These are phyloP conservation scores for Citrus glauca DNA, from an alignment of 345 rosid genomes.

Conservation along the genomic window DNA sequence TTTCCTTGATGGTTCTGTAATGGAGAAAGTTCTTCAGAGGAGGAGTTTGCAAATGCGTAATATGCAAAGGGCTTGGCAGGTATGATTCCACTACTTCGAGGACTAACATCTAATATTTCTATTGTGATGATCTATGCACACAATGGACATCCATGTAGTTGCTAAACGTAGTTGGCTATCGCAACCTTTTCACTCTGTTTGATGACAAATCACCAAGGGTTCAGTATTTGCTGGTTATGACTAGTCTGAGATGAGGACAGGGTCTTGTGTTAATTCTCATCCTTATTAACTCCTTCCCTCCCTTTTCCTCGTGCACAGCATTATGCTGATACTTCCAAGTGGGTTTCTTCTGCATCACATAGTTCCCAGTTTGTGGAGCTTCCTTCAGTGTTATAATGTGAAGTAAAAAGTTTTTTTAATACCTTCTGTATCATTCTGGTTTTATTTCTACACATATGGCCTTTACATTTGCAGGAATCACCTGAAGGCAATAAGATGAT, in stretches of 20 bases:
- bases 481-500: constrained; percentile 85
- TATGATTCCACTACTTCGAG: constrained; percentile 9
- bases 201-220: background rate
- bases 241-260: too few relatives aligned
- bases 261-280: too few relatives aligned
- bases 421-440: background rate
- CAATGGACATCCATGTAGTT: background rate
- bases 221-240: too few relatives aligned
- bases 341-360: too few relatives aligned
- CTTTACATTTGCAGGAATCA: constrained; percentile 55
- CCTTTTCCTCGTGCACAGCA: too few relatives aligned
- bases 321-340: too few relatives aligned
- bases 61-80: constrained; percentile 96
- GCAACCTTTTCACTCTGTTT: background rate
- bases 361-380: too few relatives aligned
- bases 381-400: background rate
- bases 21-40: constrained; percentile 94
- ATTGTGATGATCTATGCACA: background rate
- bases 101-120: constrained; percentile 3
- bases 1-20: constrained; percentile 75
- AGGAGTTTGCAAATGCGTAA: constrained; percentile 91
- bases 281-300: too few relatives aligned
- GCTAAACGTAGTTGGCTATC: background rate
- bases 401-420: background rate
- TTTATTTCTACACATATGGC: background rate